phyloP scores from a whole-genome alignment of 75 land plant genomes.

The Cunninghamia lanceolata region DNA sequence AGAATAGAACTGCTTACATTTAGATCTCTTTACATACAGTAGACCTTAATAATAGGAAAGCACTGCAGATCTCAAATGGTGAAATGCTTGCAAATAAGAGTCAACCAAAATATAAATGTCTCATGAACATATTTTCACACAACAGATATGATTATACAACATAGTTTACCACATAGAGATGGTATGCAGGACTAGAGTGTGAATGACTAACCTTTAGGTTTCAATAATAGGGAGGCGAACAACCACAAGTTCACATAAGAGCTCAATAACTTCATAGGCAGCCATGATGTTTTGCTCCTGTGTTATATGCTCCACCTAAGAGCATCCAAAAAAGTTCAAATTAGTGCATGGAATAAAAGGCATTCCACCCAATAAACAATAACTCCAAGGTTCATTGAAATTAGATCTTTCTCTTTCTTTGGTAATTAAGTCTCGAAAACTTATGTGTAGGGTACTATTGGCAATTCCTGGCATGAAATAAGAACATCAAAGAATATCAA shows the following conservation, averaged over 20 bases:
- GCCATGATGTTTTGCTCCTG: constrained; percentile 82
- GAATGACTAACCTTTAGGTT: constrained; percentile 55
- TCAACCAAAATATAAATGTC: not conserved
- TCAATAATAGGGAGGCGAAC: constrained; percentile 87
- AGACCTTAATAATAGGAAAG: not conserved
- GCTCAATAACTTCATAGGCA: constrained; percentile 77
- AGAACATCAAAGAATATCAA: not conserved
- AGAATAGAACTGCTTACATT: not conserved
- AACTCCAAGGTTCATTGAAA: not conserved
- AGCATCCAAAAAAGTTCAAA: not conserved
- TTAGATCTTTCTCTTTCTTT: not conserved
- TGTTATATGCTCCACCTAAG: constrained; percentile 73
- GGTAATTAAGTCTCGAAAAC: not conserved
- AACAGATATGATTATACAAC: not conserved
- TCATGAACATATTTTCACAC: not conserved
- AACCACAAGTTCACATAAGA: constrained; percentile 74
- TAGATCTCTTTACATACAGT: not conserved
- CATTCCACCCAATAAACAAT: not conserved
- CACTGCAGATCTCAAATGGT: not conserved
- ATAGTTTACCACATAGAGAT: not conserved
- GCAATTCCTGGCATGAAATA: not conserved
- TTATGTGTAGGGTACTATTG: not conserved
- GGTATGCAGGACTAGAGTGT: not conserved
- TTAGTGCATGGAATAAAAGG: not conserved
- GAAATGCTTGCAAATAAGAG: not conserved